Evolutionary conservation across 2,329 filamentous ascomycete species (phyloP), one percentile per base, ranked within the genome.

Genomic region (Volutella citrinella): DNA sequence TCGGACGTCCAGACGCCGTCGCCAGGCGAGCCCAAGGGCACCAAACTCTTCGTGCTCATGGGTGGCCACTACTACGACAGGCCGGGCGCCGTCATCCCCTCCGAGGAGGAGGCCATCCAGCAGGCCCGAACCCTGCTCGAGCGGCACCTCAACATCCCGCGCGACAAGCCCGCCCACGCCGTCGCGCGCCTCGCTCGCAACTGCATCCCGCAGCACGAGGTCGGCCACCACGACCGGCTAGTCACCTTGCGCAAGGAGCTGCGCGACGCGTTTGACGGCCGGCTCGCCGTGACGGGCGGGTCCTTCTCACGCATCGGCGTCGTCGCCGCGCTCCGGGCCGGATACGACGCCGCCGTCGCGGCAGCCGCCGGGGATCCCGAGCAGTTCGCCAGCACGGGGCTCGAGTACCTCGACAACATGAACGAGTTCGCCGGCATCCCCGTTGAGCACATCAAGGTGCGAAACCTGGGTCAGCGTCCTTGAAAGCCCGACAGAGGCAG

Each of bases 21-120:
- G 13, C 70, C 76, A 48, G 77, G 84, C 55, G 60, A 63, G 41
- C 60, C 61, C n/a, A 45, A 47, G 21, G 88, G 87, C 16, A 95
- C 88, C 11, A 95, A 95, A 60, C 64, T 97, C 33, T 95, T 91
- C 12, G 86, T 97, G 49, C 95, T 98, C 80, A 69, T 98, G 36
- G 93, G 93, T 39, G 93, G 93, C 2, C 89, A 96, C 64, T 88
- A 87, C 76, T 97, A 88, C 57, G 74, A 68, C 38, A 80, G 74
- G 67, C 54, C 46, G 27, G 52, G 50, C 46, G 46, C 45, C 27
- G 51, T 42, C 3, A 32, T 50, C 1, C 89, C 88, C 1, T 66
- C 74, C 31, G 72, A 81, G 42, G 69, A 81, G 11, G 74, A 85
- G 46, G 88, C 80, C 12, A 65, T 85, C 17, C 56, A 63, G 6